phyloP scores from a whole-genome alignment of 2,329 filamentous ascomycete genomes.

The Chaetoscypha palmicola region DNA sequence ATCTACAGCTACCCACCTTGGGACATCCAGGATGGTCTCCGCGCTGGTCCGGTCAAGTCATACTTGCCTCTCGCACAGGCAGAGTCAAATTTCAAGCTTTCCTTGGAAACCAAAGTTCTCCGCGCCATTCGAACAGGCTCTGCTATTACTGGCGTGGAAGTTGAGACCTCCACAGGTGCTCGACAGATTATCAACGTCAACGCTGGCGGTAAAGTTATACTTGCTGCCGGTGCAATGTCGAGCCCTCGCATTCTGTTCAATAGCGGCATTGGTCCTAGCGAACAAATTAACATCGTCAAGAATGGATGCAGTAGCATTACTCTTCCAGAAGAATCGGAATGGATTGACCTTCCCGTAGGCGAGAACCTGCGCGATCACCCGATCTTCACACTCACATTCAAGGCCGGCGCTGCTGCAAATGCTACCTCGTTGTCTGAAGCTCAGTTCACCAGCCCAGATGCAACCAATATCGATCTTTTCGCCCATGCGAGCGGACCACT shows the following conservation, averaged over 20 bases:
- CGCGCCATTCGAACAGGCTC: slow-evolving; percentile 56
- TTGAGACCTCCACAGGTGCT: slow-evolving; percentile 32
- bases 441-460: slow-evolving; percentile 41
- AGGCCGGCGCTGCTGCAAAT: slow-evolving; percentile 10
- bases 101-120: slow-evolving; percentile 56
- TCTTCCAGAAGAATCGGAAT: slow-evolving; percentile 42
- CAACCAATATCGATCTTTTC: slow-evolving; percentile 33
- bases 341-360: slow-evolving; percentile 54
- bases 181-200: slow-evolving; percentile 29
- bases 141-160: slow-evolving; percentile 56
- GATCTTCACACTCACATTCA: slow-evolving; percentile 35
- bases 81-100: slow-evolving; percentile 57
- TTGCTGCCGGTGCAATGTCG: slow-evolving; percentile 15
- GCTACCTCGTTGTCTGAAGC: slow-evolving; percentile 25
- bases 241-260: slow-evolving; percentile 27
- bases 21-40: slow-evolving; percentile 57
- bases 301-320: slow-evolving; percentile 26
- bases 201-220: slow-evolving; percentile 17
- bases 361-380: slow-evolving; percentile 51
- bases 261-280: slow-evolving; percentile 26
- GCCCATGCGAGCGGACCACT: slow-evolving; percentile 35
- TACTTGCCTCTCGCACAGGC: slow-evolving; percentile 57
- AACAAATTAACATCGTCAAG: slow-evolving; percentile 33
- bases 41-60: slow-evolving; percentile 61
- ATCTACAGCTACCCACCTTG: slow-evolving; percentile 57